Evolutionary conservation across 805 yeast species (phyloP).

Genomic region (Candida manassasensis): DNA sequence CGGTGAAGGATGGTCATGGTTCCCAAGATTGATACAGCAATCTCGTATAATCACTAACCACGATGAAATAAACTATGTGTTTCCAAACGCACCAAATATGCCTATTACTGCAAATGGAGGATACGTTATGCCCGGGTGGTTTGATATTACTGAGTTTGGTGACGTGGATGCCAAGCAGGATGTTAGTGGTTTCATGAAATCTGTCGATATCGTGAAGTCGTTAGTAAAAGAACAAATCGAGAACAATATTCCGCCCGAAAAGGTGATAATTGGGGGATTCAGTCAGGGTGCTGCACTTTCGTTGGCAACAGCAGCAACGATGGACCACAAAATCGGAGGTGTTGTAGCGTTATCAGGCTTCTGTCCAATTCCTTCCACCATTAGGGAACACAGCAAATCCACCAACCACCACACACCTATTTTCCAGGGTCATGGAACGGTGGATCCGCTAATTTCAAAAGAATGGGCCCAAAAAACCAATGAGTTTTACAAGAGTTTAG

Average conservation of each 20-base stretch:
- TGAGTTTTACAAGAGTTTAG: slow-evolving; percentile 46
- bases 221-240: slow-evolving; percentile 52
- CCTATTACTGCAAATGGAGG: slow-evolving; percentile 72
- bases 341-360: slow-evolving; percentile 76
- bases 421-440: slow-evolving; percentile 85
- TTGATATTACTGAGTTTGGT: slow-evolving; percentile 62
- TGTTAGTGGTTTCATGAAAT: slow-evolving; percentile 46
- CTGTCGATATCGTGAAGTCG: slow-evolving; percentile 41
- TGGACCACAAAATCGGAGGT: slow-evolving; percentile 70
- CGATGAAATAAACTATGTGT: slow-evolving; percentile 58
- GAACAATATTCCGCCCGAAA: slow-evolving; percentile 51
- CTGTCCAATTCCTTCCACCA: slow-evolving; percentile 30
- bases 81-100: slow-evolving; percentile 81
- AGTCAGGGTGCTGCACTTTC: slow-evolving; percentile 90
- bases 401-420: slow-evolving; percentile 64
- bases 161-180: slow-evolving; percentile 46
- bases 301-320: slow-evolving; percentile 51
- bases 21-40: slow-evolving; percentile 58
- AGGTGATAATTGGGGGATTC: slow-evolving; percentile 90
- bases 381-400: slow-evolving; percentile 12
- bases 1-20: slow-evolving; percentile 84
- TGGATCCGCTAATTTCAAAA: slow-evolving; percentile 59
- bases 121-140: slow-evolving; percentile 77
- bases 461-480: slow-evolving; percentile 35
- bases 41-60: slow-evolving; percentile 42